Percentiles rank a stretch among this genome's conserved stretches.
Conservation (phyloP, 164 flowering plant species). For the Chimonanthus salicifolius region DNA sequence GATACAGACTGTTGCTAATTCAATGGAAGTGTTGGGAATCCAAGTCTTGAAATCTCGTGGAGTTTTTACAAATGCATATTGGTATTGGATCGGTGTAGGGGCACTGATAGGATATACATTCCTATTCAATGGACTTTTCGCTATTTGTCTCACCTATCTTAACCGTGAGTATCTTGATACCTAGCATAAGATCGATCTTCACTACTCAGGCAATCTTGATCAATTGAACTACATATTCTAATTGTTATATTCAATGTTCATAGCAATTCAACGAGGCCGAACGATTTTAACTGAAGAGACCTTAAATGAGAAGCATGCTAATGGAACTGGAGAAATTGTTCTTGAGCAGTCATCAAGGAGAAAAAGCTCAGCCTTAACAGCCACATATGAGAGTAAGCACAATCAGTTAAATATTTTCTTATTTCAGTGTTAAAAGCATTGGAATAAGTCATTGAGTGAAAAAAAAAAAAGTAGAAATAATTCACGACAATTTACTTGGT, state of each 20-base stretch:
- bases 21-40: slow-evolving; percentile 17
- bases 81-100: slow-evolving; percentile 34
- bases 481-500: not conserved
- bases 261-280: slow-evolving; percentile 8
- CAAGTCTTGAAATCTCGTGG: slow-evolving; percentile 14
- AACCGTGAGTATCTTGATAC: slow-evolving; percentile 19
- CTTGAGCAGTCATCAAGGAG: too few relatives aligned
- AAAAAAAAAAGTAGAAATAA: not conserved
- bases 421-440: not conserved
- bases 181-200: not conserved
- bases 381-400: not conserved
- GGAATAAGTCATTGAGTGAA: not conserved
- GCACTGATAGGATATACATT: slow-evolving; percentile 26
- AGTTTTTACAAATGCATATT: slow-evolving; percentile 15
- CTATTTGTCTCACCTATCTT: slow-evolving; percentile 25
- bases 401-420: not conserved
- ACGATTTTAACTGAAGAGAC: slow-evolving; percentile 8
- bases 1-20: too few relatives aligned
- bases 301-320: slow-evolving; percentile 3
- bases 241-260: not conserved
- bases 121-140: slow-evolving; percentile 28
- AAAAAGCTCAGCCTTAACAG: too few relatives aligned
- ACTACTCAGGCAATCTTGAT: too few relatives aligned
- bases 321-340: slow-evolving; percentile 3
- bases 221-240: not conserved